Percentiles rank a stretch among this genome's conserved stretches.
These are phyloP conservation scores for Fusarium scirpi DNA, from an alignment of 2,329 filamentous ascomycete genomes.

Conservation along the genomic window DNA sequence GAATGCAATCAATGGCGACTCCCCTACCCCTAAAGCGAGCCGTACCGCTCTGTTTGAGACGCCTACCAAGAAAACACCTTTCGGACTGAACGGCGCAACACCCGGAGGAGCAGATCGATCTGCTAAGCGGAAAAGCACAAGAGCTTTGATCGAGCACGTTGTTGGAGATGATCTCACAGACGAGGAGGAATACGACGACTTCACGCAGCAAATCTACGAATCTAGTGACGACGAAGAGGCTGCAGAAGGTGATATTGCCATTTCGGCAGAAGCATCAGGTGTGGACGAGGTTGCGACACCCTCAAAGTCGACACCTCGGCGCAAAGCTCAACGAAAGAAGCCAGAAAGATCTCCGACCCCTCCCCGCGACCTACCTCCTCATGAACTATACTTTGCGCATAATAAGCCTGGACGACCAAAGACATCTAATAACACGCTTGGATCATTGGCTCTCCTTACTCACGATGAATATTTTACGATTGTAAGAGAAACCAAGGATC, in stretches of 20 bases:
- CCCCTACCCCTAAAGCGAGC: slow-evolving; percentile 54
- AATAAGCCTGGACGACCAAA: slow-evolving; percentile 84
- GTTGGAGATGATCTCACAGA: slow-evolving; percentile 73
- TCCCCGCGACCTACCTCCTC: slow-evolving; percentile 82
- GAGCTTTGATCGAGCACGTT: slow-evolving; percentile 78
- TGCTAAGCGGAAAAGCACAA: slow-evolving; percentile 85
- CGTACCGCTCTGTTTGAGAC: slow-evolving; percentile 53
- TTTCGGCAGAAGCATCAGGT: slow-evolving; percentile 21
- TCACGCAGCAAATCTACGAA: slow-evolving; percentile 77
- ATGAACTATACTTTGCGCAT: slow-evolving; percentile 94
- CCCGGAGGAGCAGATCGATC: slow-evolving; percentile 85
- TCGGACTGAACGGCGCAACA: slow-evolving; percentile 59
- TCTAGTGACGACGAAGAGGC: slow-evolving; percentile 65
- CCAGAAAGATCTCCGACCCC: slow-evolving; percentile 76
- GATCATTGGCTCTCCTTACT: slow-evolving; percentile 79
- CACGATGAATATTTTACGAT: slow-evolving; percentile 90
- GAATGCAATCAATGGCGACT: slow-evolving; percentile 46
- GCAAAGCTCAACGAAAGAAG: slow-evolving; percentile 46
- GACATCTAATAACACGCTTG: slow-evolving; percentile 87
- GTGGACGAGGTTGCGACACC: slow-evolving; percentile 56
- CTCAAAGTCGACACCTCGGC: slow-evolving; percentile 57
- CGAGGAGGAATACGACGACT: slow-evolving; percentile 77
- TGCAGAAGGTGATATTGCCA: slow-evolving; percentile 40
- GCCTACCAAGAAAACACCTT: slow-evolving; percentile 51
- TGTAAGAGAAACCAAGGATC: slow-evolving; percentile 72